A percentile compares a stretch with the other conserved stretches of the same genome.
Evolutionary conservation across 768 basidiomycete genomes (phyloP).

Genomic region (Tephrocybe sp.): DNA sequence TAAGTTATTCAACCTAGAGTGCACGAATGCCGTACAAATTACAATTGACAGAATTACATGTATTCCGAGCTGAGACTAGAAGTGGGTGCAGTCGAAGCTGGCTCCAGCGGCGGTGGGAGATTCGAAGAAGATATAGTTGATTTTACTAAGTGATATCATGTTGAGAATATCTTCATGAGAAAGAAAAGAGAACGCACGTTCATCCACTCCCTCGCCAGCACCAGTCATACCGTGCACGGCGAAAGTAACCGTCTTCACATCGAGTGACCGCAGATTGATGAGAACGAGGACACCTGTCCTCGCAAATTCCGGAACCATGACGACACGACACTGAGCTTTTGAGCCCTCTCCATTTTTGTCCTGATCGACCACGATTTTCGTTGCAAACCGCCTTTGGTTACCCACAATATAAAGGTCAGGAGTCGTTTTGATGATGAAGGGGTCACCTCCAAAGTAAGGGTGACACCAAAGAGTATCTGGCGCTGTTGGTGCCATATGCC

Average conservation of each 20-base stretch:
- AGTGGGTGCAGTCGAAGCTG: slow-evolving; percentile 12
- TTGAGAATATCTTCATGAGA: too few relatives aligned
- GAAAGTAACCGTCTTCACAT: slow-evolving; percentile 63
- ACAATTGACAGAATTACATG: slow-evolving; percentile 1
- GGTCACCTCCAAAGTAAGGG: slow-evolving; percentile 85
- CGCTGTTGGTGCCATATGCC: slow-evolving; percentile 97
- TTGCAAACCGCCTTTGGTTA: slow-evolving; percentile 82
- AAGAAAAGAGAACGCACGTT: slow-evolving; percentile 12
- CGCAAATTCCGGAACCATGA: slow-evolving; percentile 81
- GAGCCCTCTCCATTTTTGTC: slow-evolving; percentile 30
- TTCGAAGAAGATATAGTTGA: neutral
- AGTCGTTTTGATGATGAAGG: slow-evolving; percentile 83
- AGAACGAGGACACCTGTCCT: slow-evolving; percentile 78
- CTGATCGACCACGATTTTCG: slow-evolving; percentile 56
- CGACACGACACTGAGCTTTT: slow-evolving; percentile 56
- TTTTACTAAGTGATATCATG: neutral
- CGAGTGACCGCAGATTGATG: slow-evolving; percentile 77
- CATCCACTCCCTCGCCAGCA: slow-evolving; percentile 20
- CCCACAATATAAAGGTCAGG: slow-evolving; percentile 94
- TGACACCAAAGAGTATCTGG: slow-evolving; percentile 99
- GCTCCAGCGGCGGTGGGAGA: slow-evolving; percentile 3
- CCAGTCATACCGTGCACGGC: slow-evolving; percentile 47
- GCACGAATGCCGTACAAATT: neutral
- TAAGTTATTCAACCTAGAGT: neutral
- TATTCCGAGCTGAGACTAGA: slow-evolving; percentile 13